A percentile compares a stretch with the other conserved stretches of the same genome.
phyloP scores from a whole-genome alignment of 225 moss, liverwort and hornwort genomes.

The Pleurozium schreberi region DNA sequence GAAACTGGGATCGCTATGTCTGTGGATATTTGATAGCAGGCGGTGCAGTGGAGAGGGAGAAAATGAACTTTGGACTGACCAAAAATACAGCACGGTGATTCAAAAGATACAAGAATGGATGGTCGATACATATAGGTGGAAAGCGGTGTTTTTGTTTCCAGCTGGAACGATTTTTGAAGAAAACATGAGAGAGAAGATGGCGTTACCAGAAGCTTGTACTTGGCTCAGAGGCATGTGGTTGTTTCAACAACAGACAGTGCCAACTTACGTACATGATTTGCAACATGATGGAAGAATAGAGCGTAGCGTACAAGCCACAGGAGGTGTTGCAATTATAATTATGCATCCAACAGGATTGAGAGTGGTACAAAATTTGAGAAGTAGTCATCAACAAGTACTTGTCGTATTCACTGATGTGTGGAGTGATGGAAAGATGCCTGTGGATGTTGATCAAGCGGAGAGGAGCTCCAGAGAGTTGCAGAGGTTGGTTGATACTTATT shows the following conservation, averaged over 20 bases:
- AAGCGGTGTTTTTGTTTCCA: not conserved
- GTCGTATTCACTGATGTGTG: not conserved
- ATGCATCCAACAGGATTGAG: accelerated
- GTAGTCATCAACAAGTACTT: not conserved
- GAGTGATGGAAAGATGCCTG: accelerated
- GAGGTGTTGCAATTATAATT: not conserved
- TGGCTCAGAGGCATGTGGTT: too few species aligned
- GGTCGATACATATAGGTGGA: not conserved
- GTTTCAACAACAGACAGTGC: not conserved
- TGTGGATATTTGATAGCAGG: not conserved
- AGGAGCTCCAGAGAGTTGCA: accelerated
- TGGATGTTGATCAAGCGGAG: accelerated
- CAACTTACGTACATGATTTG: not conserved
- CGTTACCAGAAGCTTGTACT: accelerated
- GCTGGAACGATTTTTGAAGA: not conserved
- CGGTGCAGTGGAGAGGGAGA: not conserved
- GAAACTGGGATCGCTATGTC: not conserved
- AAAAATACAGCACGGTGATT: accelerated
- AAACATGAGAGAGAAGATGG: not conserved
- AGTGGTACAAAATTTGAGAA: not conserved
- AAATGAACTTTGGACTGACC: not conserved
- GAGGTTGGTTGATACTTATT: not conserved
- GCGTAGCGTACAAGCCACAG: not conserved
- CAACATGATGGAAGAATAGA: not conserved
- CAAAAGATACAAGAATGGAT: not conserved